A percentile compares a stretch with the other conserved stretches of the same genome.
These are phyloP conservation scores for Chaetomium cochliodes DNA, from an alignment of 495 filamentous ascomycete genomes.

Conservation along the genomic window DNA sequence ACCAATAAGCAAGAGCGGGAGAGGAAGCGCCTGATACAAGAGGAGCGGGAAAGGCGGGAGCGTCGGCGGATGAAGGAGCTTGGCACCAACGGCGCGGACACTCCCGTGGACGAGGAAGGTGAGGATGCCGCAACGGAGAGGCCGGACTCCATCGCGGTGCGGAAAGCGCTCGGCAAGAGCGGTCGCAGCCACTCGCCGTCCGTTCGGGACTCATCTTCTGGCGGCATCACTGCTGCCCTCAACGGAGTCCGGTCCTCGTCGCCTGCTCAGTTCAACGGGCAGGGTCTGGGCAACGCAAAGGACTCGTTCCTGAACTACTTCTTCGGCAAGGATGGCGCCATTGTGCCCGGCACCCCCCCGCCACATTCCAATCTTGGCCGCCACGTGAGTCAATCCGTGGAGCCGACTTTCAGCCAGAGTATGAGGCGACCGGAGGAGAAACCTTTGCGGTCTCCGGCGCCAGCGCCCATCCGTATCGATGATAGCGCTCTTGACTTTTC, in stretches of 20 bases:
- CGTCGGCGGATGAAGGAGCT: conserved; percentile 77
- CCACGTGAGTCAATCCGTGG: conserved; percentile 69
- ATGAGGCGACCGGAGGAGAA: conserved; percentile 73
- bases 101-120: conserved; percentile 73
- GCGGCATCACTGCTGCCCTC: conserved; percentile 62
- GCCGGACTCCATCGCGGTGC: conserved; percentile 45
- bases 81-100: conserved; percentile 71
- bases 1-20: conserved; percentile 92
- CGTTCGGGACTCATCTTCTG: conserved; percentile 58
- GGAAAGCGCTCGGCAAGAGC: conserved; percentile 54
- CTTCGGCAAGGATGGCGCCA: conserved; percentile 85
- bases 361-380: conserved; percentile 51
- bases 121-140: conserved; percentile 58
- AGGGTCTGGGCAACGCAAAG: conserved; percentile 50
- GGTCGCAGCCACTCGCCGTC: conserved; percentile 78
- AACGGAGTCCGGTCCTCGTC: conserved; percentile 66
- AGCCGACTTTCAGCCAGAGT: conserved; percentile 80
- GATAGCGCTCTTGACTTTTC: conserved; percentile 38
- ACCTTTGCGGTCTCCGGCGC: conserved; percentile 42
- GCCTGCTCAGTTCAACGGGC: conserved; percentile 58
- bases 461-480: conserved; percentile 33
- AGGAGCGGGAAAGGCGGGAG: conserved; percentile 82
- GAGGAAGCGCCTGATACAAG: conserved; percentile 70
- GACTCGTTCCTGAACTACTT: conserved; percentile 98
- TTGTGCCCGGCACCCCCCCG: conserved; percentile 44